phyloP scores from a whole-genome alignment of 2,329 filamentous ascomycete species.

The Penicillium italicum region DNA sequence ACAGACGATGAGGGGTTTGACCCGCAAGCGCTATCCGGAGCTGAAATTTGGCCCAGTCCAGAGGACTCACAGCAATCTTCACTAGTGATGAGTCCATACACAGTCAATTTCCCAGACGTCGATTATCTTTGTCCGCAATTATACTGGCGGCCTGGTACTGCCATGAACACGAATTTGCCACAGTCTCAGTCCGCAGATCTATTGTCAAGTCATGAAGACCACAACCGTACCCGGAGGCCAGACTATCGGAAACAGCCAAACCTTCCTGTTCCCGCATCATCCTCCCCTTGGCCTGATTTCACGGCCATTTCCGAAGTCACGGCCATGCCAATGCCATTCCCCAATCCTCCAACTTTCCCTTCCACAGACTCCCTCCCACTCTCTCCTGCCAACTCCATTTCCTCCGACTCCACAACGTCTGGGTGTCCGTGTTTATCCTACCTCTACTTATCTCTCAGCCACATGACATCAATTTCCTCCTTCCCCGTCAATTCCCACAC shows the following conservation, averaged over 20 bases:
- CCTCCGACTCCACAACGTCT: conserved; percentile 17
- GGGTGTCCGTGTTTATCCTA: conserved; percentile 43
- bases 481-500: conserved; percentile 45
- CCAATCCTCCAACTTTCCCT: conserved; percentile 17
- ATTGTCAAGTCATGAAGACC: conserved; percentile 23
- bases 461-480: conserved; percentile 40
- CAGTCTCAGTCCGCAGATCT: conserved; percentile 17
- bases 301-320: conserved; percentile 35
- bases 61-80: conserved; percentile 20
- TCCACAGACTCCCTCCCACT: conserved; percentile 20
- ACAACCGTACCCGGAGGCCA: conserved; percentile 26
- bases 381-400: conserved; percentile 21
- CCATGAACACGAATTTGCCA: conserved; percentile 1
- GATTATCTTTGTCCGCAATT: conserved; percentile 28
- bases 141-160: conserved; percentile 12
- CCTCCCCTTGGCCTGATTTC: conserved; percentile 43
- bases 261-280: conserved; percentile 28
- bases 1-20: conserved; percentile 27
- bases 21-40: conserved; percentile 11
- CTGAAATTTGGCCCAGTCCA: conserved; percentile 24
- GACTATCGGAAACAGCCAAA: conserved; percentile 22
- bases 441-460: conserved; percentile 44
- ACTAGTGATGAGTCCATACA: conserved; percentile 15
- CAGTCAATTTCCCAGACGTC: conserved; percentile 20
- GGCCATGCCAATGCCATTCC: conserved; percentile 25